Percentiles rank a stretch among this genome's conserved stretches.
These are phyloP conservation scores for Macroventuria anomochaeta DNA, from an alignment of 2,329 filamentous ascomycete species.

Conservation along the genomic window DNA sequence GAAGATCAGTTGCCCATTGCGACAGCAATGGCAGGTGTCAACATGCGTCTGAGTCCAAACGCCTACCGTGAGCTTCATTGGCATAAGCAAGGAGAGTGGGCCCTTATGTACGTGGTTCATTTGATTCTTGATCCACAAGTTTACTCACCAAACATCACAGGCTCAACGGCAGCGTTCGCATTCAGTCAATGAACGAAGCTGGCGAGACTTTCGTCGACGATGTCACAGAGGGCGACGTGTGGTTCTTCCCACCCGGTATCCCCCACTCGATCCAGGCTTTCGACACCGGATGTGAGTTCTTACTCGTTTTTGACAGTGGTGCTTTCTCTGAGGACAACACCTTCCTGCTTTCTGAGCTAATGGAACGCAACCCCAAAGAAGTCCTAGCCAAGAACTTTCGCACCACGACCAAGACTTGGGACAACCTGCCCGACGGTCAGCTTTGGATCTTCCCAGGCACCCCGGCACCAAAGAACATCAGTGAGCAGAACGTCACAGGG, in stretches of 20 bases:
- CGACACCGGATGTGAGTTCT: constrained; percentile 58
- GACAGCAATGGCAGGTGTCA: constrained; percentile 52
- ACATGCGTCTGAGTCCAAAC: constrained; percentile 52
- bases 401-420: constrained; percentile 46
- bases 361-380: constrained; percentile 52
- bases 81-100: constrained; percentile 61
- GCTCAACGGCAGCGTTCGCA: constrained; percentile 58
- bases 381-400: constrained; percentile 55
- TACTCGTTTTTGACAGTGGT: constrained; percentile 67
- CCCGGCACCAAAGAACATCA: constrained; percentile 46
- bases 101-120: constrained; percentile 48
- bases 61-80: constrained; percentile 70
- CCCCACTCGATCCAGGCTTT: constrained; percentile 60
- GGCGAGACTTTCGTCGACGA: constrained; percentile 53
- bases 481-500: constrained; percentile 55
- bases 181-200: constrained; percentile 60
- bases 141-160: neutral
- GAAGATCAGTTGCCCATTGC: constrained; percentile 48
- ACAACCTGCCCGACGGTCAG: constrained; percentile 48
- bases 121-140: neutral
- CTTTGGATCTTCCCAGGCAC: constrained; percentile 55
- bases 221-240: constrained; percentile 51
- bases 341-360: constrained; percentile 63
- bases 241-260: constrained; percentile 49
- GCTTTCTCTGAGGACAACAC: constrained; percentile 66